Evolutionary conservation across 2,329 filamentous ascomycete species (phyloP), one percentile per base, ranked within the genome.

Genomic region (Geoglossum cookeanum): DNA sequence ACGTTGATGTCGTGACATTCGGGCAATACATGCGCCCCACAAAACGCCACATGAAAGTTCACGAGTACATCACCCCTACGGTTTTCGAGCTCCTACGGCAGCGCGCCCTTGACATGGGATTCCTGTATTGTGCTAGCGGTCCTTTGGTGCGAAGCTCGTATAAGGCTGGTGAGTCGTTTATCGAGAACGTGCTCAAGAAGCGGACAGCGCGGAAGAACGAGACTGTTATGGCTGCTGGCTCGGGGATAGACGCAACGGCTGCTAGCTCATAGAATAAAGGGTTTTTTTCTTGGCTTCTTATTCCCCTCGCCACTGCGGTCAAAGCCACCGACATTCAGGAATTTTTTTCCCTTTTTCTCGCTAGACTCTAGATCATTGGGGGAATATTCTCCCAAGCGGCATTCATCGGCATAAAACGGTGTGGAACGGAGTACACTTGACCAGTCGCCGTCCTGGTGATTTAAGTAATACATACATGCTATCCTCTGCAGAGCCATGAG

Each of bases 21-120:
- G 92, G 92, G n/a, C 92, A 98, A 74, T 98, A 98, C 75, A 98
- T 98, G 92, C 87, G 91, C 9, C 92, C 92, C 1, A 98, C 92
- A 3, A 98, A 97, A 76, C 81, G 91, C 49, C 92, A 98, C 70
- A 91, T 98, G 80, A 84, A 94, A 70, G 92, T 98, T 35, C 85
- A 94, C 66, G 88, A 91, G 69, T 98, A 98, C 68, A 80, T 98
- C 52, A 91, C 89, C 0, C 92, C 92, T 0, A 87, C 85, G 60
- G 82, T 84, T 61, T 98, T 98, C 67, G 91, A 97, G 67, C 74
- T 85, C 65, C 98, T 92, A 92, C 80, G 86, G 60, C 80, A 88
- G 72, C 81, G 89, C 55, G 91, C 92, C 44, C 76, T 97, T 51
- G 89, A 96, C 61, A 81, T 97, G 82, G 92, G 92, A 53, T 98